phyloP scores from a whole-genome alignment of 2,329 filamentous ascomycete genomes.

The Alternaria conjuncta region DNA sequence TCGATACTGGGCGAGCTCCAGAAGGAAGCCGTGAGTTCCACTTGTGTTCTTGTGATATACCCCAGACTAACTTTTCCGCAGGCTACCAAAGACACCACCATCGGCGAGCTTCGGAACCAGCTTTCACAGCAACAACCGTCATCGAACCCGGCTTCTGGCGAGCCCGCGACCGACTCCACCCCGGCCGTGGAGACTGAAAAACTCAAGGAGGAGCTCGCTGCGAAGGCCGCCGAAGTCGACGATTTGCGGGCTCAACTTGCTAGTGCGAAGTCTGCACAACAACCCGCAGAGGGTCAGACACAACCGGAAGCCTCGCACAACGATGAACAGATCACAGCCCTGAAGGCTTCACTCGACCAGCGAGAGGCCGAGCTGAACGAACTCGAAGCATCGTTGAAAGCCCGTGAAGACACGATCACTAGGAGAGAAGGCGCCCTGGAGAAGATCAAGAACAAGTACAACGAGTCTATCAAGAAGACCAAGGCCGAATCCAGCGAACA shows the following conservation, averaged over 20 bases:
- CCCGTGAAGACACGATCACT: constrained; percentile 23
- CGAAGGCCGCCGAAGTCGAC: constrained; percentile 55
- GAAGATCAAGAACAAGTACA: constrained; percentile 60
- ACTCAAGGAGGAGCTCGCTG: constrained; percentile 48
- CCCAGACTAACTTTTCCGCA: constrained; percentile 24
- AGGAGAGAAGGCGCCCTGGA: constrained; percentile 32
- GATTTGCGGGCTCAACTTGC: constrained; percentile 50
- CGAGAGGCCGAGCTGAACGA: constrained; percentile 33
- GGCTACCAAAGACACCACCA: constrained; percentile 50
- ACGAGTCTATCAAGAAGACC: constrained; percentile 67
- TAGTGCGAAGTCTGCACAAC: constrained; percentile 19
- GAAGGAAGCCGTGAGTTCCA: constrained; percentile 57
- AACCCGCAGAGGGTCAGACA: constrained; percentile 5
- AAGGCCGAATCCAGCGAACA: constrained; percentile 37
- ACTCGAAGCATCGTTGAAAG: constrained; percentile 56
- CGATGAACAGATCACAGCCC: constrained; percentile 49
- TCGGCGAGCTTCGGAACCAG: constrained; percentile 45
- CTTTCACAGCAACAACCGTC: constrained; percentile 28
- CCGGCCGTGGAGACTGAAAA: constrained; percentile 25
- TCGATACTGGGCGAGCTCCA: constrained; percentile 68
- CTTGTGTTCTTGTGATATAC: background rate
- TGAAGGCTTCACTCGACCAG: constrained; percentile 43
- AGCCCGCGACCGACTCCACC: constrained; percentile 5
- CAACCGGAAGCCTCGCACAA: constrained; percentile 56
- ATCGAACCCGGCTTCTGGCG: constrained; percentile 9